A percentile compares a stretch with the other conserved stretches of the same genome.
Conservation (phyloP, 192 early-diverging fungal genomes). For the Geranomyces michiganensis region DNA sequence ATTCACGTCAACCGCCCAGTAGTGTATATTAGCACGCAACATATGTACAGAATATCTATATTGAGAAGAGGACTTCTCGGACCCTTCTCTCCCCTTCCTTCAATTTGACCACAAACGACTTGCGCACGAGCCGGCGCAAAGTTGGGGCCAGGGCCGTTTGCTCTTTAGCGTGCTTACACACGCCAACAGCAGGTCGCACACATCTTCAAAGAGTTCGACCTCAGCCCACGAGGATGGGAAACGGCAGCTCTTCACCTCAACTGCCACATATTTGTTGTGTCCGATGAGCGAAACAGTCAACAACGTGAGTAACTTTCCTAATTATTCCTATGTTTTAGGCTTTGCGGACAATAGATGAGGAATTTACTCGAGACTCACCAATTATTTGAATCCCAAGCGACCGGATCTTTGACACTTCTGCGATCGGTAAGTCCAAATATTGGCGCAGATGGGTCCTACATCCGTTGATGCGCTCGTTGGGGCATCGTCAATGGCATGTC, state of each 20-base stretch:
- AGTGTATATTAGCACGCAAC: too few relatives aligned
- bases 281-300: neutral
- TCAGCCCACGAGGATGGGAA: slow-evolving; percentile 1
- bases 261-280: neutral
- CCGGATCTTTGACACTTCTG: neutral
- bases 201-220: neutral
- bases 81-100: too few relatives aligned
- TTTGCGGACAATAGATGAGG: neutral
- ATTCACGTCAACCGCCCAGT: too few relatives aligned
- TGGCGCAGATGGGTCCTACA: neutral
- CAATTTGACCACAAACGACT: too few relatives aligned
- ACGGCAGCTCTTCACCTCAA: neutral
- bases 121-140: too few relatives aligned
- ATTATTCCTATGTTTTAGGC: too few relatives aligned
- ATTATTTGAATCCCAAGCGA: neutral
- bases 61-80: too few relatives aligned
- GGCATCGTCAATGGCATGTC: slow-evolving; percentile 1
- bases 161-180: too few relatives aligned
- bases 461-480: neutral
- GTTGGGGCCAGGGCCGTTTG: too few relatives aligned
- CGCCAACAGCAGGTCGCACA: slow-evolving; percentile 5
- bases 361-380: neutral
- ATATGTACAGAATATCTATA: too few relatives aligned
- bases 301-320: neutral
- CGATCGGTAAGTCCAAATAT: neutral